Conservation (phyloP, 495 filamentous ascomycete species). For the Neurospora sp. region DNA sequence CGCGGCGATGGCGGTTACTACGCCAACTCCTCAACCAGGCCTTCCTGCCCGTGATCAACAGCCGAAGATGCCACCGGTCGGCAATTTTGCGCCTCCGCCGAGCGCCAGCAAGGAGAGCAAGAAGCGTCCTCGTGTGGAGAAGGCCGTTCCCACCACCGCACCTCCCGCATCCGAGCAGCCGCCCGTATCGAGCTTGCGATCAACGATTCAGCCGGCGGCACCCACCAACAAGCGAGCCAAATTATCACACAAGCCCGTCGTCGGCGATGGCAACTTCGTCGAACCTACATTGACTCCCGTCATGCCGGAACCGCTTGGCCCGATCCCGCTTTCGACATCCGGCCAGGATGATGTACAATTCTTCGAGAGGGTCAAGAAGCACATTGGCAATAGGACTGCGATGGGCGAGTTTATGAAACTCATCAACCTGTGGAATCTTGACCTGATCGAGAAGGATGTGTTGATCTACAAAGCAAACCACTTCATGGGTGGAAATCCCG, state of each 20-base stretch:
- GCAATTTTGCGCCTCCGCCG: constrained; percentile 80
- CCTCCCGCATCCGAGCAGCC: constrained; percentile 20
- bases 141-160: constrained; percentile 19
- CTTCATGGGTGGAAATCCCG: constrained; percentile 80
- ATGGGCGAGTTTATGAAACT: constrained; percentile 94
- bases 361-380: constrained; percentile 96
- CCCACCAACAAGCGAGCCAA: constrained; percentile 51
- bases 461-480: constrained; percentile 70
- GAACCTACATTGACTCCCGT: constrained; percentile 81
- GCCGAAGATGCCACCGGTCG: constrained; percentile 80
- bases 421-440: constrained; percentile 85
- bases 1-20: constrained; percentile 48
- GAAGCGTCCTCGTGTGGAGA: constrained; percentile 47
- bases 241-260: constrained; percentile 47
- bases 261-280: constrained; percentile 53
- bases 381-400: constrained; percentile 78
- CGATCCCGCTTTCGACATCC: constrained; percentile 52
- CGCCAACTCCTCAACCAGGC: constrained; percentile 39
- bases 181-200: constrained; percentile 25
- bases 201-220: constrained; percentile 19
- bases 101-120: constrained; percentile 72
- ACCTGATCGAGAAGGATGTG: constrained; percentile 72
- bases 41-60: constrained; percentile 33
- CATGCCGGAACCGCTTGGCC: constrained; percentile 74
- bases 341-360: constrained; percentile 74